Base-by-base conservation (phyloP, 129 eudicot species). In the Mikania micrantha region DNA sequence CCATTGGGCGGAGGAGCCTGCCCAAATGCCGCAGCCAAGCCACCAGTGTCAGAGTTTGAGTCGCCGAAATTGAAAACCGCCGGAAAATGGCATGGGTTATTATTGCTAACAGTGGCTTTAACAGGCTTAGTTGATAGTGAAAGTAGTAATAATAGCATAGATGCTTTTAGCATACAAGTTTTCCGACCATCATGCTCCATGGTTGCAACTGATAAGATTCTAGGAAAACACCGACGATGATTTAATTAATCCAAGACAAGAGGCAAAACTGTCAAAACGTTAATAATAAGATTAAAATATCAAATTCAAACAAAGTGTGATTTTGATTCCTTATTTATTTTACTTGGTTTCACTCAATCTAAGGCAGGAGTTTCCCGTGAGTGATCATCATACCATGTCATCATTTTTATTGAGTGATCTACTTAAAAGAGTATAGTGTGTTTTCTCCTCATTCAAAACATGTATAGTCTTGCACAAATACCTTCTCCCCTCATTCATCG, bases 41-140 rank as follows among this genome's bases (percentile, higher is more conserved):
- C 96, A 39, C 98, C 98, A 21, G 98, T 92, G 75, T 92, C 98
- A 48, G 98, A 92, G 66, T 92, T 92, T 0, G 98, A 92, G 80
- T 92, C 98, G 1, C 96, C 96, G 60, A 92, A 92, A 84, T 92
- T 92, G 72, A 86, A 88, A 32, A 92, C 69, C 3, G 96, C 96
- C 31, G 92, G 95, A 61, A 88, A 88, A 19, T 72, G 58, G 60
- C 98, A 92, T 4, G 68, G 70, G 38, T 36, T 6, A 1, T 36
- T 6, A 1, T 47, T 45, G 38, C 17, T 35, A 11, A 4, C 5
- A 21, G 13, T 68, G 54, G 72, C 77, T 25, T 22, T 47, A 9
- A 64, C 73, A 31, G 0, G 21, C 29, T 56, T 72, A 56, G 10
- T 44, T 66, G 74, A 15, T 24, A 24, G 32, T 67, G 22, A 16